These are phyloP conservation scores for Jimgerdemannia lactiflua DNA, from an alignment of 192 early-diverging fungal genomes.

Conservation along the genomic window DNA sequence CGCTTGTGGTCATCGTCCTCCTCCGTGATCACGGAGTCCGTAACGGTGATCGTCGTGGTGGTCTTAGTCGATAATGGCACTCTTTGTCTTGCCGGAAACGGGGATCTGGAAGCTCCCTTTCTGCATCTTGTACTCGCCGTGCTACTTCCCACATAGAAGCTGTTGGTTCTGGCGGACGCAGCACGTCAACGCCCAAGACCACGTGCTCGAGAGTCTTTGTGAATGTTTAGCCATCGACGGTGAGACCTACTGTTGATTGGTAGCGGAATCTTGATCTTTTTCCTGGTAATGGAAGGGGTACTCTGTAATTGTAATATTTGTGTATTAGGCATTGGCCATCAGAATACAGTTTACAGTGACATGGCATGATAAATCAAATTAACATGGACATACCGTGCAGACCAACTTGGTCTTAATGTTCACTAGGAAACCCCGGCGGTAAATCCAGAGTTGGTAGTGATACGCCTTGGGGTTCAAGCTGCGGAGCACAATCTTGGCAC, in stretches of 20 bases:
- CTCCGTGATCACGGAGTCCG: no score
- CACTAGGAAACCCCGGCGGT: slow-evolving; percentile 14
- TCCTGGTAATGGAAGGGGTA: slow-evolving; percentile 26
- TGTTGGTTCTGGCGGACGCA: not conserved
- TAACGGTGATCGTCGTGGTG: no score
- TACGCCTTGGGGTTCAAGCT: no score
- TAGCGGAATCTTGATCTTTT: slow-evolving; percentile 23
- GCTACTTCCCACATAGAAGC: not conserved
- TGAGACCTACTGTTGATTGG: slow-evolving; percentile 31
- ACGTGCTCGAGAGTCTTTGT: slow-evolving; percentile 25
- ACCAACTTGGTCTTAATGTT: slow-evolving; percentile 30
- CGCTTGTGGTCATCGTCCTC: no score
- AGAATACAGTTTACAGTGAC: no score
- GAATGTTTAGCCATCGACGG: slow-evolving; percentile 28
- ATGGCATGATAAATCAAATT: not conserved
- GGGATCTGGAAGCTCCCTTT: not conserved
- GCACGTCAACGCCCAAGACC: slow-evolving; percentile 26
- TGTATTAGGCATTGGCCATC: no score
- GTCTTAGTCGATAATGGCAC: no score
- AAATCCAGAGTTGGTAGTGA: slow-evolving; percentile 21
- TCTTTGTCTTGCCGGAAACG: slow-evolving; percentile 6
- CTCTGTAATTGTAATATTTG: not conserved
- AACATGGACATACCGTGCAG: slow-evolving; percentile 8
- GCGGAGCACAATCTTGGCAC: slow-evolving; percentile 4
- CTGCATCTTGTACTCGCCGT: not conserved